phyloP scores from a whole-genome alignment of 2,329 filamentous ascomycete genomes.

The Falciphora oryzae region DNA sequence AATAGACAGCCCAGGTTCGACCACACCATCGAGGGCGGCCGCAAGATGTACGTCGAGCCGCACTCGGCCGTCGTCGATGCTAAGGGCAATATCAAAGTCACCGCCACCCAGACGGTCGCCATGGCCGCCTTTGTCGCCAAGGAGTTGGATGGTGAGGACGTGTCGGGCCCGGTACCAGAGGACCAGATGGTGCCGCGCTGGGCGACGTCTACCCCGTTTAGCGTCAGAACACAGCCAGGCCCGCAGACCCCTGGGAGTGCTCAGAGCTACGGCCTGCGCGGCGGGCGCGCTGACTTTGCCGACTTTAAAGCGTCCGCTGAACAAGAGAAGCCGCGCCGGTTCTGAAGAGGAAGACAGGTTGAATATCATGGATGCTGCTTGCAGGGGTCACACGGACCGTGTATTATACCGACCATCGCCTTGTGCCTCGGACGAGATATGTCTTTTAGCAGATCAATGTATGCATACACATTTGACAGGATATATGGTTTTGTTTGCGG shows the following conservation, averaged over 20 bases:
- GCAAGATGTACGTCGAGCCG: slow-evolving; percentile 47
- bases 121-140: slow-evolving; percentile 38
- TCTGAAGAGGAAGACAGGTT: background rate
- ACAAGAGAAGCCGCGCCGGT: background rate
- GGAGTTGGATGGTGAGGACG: slow-evolving; percentile 32
- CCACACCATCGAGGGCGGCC: slow-evolving; percentile 42
- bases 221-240: background rate
- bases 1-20: slow-evolving; percentile 30
- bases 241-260: background rate
- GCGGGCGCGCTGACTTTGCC: background rate
- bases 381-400: background rate
- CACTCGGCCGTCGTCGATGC: slow-evolving; percentile 40
- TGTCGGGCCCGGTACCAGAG: background rate
- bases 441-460: background rate
- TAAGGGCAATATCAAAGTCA: slow-evolving; percentile 41
- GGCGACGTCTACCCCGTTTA: background rate
- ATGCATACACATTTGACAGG: background rate
- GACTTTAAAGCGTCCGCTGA: no score
- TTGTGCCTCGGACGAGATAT: background rate
- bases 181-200: background rate
- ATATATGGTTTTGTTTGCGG: background rate
- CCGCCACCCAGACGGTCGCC: slow-evolving; percentile 31
- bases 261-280: background rate
- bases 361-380: background rate
- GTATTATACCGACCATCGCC: background rate